Evolutionary conservation across 805 yeast genomes (phyloP).

Genomic region (Teunomyces stri): DNA sequence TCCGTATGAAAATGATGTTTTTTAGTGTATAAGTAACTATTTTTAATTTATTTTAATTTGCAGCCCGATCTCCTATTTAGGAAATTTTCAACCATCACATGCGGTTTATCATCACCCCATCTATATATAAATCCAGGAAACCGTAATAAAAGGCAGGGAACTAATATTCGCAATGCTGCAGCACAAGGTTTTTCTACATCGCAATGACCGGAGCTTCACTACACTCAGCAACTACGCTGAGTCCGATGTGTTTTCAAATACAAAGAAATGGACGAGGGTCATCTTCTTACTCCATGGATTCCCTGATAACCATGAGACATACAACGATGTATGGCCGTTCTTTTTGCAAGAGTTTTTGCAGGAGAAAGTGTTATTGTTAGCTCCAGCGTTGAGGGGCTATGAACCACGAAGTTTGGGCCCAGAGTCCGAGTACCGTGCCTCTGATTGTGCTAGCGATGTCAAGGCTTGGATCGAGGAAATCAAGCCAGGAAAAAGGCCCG

Average conservation of each 20-base stretch:
- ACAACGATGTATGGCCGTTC: constrained; percentile 20
- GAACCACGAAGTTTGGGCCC: constrained; percentile 30
- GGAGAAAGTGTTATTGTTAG: constrained; percentile 22
- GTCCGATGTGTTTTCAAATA: constrained; percentile 13
- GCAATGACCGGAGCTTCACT: constrained; percentile 19
- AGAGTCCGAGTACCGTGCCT: constrained; percentile 21
- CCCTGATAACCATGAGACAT: constrained; percentile 36
- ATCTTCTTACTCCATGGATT: constrained; percentile 18
- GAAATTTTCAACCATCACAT: not conserved
- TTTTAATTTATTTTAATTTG: not conserved
- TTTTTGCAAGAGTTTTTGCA: constrained; percentile 17
- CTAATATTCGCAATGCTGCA: not conserved
- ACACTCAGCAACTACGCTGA: constrained; percentile 17
- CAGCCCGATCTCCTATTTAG: not conserved
- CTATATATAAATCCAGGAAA: not conserved
- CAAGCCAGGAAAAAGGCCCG: constrained; percentile 19
- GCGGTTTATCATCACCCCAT: not conserved
- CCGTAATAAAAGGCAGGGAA: not conserved
- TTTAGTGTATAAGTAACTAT: constrained; percentile 18
- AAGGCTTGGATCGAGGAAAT: constrained; percentile 28
- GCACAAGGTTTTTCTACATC: constrained; percentile 5
- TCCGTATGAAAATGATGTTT: constrained; percentile 71
- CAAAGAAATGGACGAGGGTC: constrained; percentile 8
- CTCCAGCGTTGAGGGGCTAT: constrained; percentile 40
- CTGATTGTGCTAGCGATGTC: constrained; percentile 34